These are phyloP conservation scores for Viola odorata DNA, from an alignment of 345 rosid genomes.

Conservation along the genomic window DNA sequence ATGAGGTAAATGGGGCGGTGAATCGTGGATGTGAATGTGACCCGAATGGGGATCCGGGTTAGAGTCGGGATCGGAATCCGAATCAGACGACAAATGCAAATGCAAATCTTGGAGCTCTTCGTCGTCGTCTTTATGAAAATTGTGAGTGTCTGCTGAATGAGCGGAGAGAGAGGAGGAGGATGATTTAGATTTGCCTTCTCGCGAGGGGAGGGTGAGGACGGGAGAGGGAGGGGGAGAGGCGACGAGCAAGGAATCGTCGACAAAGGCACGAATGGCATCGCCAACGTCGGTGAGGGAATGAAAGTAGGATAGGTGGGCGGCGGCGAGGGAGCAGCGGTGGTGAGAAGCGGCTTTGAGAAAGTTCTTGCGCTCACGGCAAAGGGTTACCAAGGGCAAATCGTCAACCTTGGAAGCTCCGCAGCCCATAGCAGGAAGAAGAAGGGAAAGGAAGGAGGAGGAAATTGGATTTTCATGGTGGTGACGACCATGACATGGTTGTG, in stretches of 20 bases:
- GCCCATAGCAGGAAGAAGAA: conserved; percentile 48
- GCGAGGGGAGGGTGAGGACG: conserved; percentile 73
- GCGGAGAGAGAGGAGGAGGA: conserved; percentile 67
- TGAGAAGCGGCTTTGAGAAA: conserved; percentile 61
- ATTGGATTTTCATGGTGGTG: conserved; percentile 11
- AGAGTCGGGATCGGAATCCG: conserved; percentile 45
- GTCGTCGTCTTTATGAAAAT: conserved; percentile 19
- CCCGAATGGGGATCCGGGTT: conserved; percentile 34
- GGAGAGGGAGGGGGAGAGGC: conserved; percentile 55
- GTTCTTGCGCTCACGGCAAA: conserved; percentile 73
- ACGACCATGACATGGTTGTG: too few relatives aligned
- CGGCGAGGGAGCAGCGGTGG: conserved; percentile 74
- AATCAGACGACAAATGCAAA: conserved; percentile 58
- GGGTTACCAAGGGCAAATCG: conserved; percentile 60
- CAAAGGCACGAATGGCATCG: conserved; percentile 66
- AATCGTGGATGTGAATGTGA: conserved; percentile 44
- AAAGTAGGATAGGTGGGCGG: conserved; percentile 76
- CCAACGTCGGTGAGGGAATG: conserved; percentile 69
- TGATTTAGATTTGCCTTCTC: conserved; percentile 49
- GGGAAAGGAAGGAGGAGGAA: background rate
- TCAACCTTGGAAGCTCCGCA: conserved; percentile 90
- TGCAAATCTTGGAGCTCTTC: conserved; percentile 45
- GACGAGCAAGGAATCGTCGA: conserved; percentile 69
- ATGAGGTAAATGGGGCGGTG: conserved; percentile 16
- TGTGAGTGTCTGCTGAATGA: conserved; percentile 13